Conservation (phyloP, 345 rosid species). For the Streptanthus diversifolius region DNA sequence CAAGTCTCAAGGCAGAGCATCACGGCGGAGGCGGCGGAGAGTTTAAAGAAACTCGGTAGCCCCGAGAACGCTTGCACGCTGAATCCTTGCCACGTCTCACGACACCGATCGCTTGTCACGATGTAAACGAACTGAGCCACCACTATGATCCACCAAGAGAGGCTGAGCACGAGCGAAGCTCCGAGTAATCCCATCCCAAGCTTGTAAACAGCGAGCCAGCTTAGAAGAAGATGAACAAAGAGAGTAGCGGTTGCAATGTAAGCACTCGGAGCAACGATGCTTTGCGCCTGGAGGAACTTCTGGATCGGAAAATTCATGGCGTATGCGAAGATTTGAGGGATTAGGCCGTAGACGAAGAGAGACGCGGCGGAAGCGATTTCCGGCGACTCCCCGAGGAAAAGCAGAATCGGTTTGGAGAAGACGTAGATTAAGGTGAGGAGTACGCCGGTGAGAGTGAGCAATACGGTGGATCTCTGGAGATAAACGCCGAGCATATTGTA, state of each 20-base stretch:
- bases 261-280: conserved; percentile 57
- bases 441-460: conserved; percentile 47
- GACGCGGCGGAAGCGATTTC: conserved; percentile 53
- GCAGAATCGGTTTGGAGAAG: conserved; percentile 43
- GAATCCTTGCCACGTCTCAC: conserved; percentile 46
- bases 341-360: conserved; percentile 48
- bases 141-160: conserved; percentile 57
- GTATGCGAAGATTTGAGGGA: conserved; percentile 58
- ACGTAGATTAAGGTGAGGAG: conserved; percentile 43
- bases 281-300: conserved; percentile 51
- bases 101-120: conserved; percentile 40
- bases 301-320: conserved; percentile 58
- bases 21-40: conserved; percentile 56
- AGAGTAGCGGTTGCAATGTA: conserved; percentile 45
- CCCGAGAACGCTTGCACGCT: conserved; percentile 43
- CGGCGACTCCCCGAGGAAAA: conserved; percentile 45
- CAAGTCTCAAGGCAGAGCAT: conserved; percentile 59
- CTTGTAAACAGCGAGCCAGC: conserved; percentile 43
- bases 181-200: conserved; percentile 44
- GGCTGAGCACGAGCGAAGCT: conserved; percentile 46
- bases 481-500: conserved; percentile 53
- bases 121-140: conserved; percentile 46
- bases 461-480: conserved; percentile 52
- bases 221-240: conserved; percentile 36
- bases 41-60: conserved; percentile 40